Evolutionary conservation across 2,329 filamentous ascomycete genomes (phyloP).

Genomic region (Proliferodiscus dingleyae): DNA sequence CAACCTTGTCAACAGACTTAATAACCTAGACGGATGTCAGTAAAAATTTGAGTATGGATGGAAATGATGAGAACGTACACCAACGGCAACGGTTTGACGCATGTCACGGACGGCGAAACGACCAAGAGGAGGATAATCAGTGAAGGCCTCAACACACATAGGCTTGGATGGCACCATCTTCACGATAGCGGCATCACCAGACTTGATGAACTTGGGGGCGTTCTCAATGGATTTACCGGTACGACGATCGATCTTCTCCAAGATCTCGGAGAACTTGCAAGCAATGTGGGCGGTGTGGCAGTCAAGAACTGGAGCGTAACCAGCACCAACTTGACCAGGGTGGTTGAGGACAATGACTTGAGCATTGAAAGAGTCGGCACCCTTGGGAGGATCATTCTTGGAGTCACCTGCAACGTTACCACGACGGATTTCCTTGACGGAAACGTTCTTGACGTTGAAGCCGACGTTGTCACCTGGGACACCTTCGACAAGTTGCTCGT

Average conservation of each 20-base stretch:
- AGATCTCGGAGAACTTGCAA: conserved; percentile 99
- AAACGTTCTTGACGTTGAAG: conserved; percentile 99
- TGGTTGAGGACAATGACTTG: conserved; percentile 99
- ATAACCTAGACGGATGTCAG: conserved; percentile 65
- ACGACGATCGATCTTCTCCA: conserved; percentile 99
- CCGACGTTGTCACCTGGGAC: conserved; percentile 99
- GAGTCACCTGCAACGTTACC: conserved; percentile 99
- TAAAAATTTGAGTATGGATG: too few relatives aligned
- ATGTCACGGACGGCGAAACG: conserved; percentile 98
- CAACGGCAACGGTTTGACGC: conserved; percentile 69
- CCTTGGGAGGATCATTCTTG: conserved; percentile 97
- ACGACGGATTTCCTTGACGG: conserved; percentile 99
- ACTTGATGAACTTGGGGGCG: conserved; percentile 99
- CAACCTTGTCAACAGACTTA: conserved; percentile 37
- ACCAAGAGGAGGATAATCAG: conserved; percentile 97
- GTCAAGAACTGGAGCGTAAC: conserved; percentile 98
- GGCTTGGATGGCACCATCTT: conserved; percentile 99
- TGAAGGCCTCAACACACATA: conserved; percentile 99
- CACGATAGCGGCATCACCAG: conserved; percentile 99
- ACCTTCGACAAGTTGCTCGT: conserved; percentile 97
- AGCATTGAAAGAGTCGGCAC: conserved; percentile 91
- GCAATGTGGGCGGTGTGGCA: conserved; percentile 99
- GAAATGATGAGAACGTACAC: too few relatives aligned
- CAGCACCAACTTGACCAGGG: conserved; percentile 98
- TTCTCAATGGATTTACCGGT: conserved; percentile 95